These are phyloP conservation scores for Verticillium nubilum DNA, from an alignment of 2,329 filamentous ascomycete genomes.

Conservation along the genomic window DNA sequence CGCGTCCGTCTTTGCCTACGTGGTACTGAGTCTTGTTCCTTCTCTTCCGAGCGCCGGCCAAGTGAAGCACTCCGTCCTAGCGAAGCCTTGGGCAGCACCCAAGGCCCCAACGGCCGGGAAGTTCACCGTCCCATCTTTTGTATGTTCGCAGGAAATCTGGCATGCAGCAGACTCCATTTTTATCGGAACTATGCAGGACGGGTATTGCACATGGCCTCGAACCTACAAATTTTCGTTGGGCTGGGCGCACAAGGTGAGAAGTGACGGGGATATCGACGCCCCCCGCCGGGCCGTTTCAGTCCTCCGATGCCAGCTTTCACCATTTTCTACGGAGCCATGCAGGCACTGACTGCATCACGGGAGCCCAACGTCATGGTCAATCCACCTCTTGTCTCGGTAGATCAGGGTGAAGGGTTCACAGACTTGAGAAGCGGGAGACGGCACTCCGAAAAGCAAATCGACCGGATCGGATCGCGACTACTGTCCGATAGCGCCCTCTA, in stretches of 20 bases:
- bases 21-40: too few species aligned
- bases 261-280: not conserved
- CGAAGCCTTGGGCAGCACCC: not conserved
- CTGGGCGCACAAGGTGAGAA: not conserved
- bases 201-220: not conserved
- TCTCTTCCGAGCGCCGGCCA: not conserved
- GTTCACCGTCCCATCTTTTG: not conserved
- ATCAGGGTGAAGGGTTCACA: not conserved
- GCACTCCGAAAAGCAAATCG: not conserved
- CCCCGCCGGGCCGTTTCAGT: not conserved
- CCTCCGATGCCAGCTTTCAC: not conserved
- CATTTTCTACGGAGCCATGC: not conserved
- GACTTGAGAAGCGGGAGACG: not conserved
- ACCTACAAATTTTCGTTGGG: not conserved
- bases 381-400: not conserved
- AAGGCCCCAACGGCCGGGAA: not conserved
- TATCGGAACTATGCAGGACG: not conserved
- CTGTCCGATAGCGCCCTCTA: not conserved
- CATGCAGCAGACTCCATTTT: not conserved
- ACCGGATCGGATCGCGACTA: not conserved
- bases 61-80: not conserved
- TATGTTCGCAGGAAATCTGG: not conserved
- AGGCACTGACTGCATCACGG: not conserved
- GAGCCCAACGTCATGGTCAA: not conserved
- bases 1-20: too few species aligned